Percentiles rank a stretch among this genome's conserved stretches.
Evolutionary conservation across 257 asterid species (phyloP).

Genomic region (Solanum pinnatisectum): DNA sequence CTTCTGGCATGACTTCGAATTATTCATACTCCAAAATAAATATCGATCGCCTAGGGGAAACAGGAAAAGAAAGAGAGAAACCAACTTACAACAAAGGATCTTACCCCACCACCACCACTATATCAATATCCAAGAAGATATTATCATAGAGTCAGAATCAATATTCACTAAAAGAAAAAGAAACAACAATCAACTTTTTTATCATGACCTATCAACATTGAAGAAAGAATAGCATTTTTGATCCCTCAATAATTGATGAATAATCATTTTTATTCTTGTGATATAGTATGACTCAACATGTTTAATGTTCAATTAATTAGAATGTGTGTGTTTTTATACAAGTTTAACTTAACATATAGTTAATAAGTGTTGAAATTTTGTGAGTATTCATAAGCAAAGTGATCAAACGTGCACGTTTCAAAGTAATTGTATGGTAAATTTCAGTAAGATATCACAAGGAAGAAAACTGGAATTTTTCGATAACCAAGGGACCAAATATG

Average conservation of each 20-base stretch:
- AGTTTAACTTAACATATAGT: not conserved
- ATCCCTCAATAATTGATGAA: not conserved
- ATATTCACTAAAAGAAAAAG: not conserved
- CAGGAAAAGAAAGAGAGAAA: not conserved
- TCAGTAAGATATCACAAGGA: not conserved
- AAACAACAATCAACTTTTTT: not conserved
- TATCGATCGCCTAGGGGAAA: not conserved
- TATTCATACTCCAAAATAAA: not conserved
- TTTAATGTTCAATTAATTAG: not conserved
- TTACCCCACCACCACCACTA: conserved; percentile 8
- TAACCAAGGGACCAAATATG: not conserved
- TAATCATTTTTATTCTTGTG: not conserved
- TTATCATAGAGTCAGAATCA: not conserved
- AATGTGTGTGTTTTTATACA: not conserved
- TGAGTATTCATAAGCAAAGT: not conserved
- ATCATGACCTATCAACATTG: conserved; percentile 5
- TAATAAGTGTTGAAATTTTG: not conserved
- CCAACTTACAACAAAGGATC: conserved; percentile 9
- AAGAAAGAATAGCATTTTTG: not conserved
- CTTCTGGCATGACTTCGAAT: not conserved
- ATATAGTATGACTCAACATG: not conserved
- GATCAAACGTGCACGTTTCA: not conserved
- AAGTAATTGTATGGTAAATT: not conserved
- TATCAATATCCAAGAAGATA: not conserved
- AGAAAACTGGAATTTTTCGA: not conserved